These are phyloP conservation scores for Talaromyces verruculosus DNA, from an alignment of 2,329 filamentous ascomycete genomes.

Conservation along the genomic window DNA sequence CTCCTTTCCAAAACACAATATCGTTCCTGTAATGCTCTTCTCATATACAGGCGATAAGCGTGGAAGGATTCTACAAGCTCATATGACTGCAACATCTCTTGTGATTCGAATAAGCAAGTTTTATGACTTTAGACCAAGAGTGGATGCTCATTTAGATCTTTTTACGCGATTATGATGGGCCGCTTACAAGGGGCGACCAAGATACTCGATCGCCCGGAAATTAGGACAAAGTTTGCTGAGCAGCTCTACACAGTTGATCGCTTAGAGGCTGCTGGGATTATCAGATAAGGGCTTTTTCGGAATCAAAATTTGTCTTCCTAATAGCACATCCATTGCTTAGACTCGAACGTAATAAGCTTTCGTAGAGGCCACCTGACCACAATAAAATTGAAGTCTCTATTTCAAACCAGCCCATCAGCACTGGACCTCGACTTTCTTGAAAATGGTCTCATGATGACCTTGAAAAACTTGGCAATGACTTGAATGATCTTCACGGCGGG, in stretches of 20 bases:
- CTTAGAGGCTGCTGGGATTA: not conserved
- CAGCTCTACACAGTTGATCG: not conserved
- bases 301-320: not conserved
- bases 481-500: not conserved
- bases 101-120: not conserved
- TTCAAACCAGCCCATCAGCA: not conserved
- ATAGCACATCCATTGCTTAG: not conserved
- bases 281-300: not conserved
- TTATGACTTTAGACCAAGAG: not conserved
- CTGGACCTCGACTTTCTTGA: not conserved
- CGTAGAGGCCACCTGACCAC: not conserved
- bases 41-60: not conserved
- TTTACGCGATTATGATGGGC: not conserved
- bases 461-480: not conserved
- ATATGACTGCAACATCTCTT: not conserved
- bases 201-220: not conserved
- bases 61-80: not conserved
- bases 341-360: not conserved
- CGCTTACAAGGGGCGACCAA: not conserved
- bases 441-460: not conserved
- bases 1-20: not conserved
- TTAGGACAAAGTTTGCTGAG: not conserved
- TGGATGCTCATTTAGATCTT: not conserved
- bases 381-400: not conserved
- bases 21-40: not conserved